phyloP scores from a whole-genome alignment of 2,329 filamentous ascomycete genomes.

The Exserohilum turcica region DNA sequence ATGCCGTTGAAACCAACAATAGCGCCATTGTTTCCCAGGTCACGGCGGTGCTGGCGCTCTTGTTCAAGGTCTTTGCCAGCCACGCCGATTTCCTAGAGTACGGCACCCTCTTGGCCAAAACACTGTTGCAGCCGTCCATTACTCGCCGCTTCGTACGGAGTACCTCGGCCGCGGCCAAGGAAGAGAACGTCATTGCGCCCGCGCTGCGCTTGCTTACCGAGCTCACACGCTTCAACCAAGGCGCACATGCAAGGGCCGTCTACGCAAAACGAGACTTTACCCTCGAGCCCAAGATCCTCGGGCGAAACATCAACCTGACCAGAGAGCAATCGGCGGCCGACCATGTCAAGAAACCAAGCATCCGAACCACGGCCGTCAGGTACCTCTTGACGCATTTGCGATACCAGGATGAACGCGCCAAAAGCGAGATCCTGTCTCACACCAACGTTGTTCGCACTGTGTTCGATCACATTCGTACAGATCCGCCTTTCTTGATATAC shows the following conservation, averaged over 20 bases:
- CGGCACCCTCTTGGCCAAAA: conserved; percentile 78
- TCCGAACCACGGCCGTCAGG: conserved; percentile 80
- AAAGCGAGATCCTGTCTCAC: conserved; percentile 81
- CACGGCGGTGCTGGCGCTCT: conserved; percentile 77
- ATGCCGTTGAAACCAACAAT: conserved; percentile 77
- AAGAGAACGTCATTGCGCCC: conserved; percentile 87
- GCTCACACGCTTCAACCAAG: conserved; percentile 83
- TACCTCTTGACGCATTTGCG: conserved; percentile 81
- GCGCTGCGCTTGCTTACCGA: conserved; percentile 85
- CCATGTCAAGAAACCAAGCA: conserved; percentile 69
- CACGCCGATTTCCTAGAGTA: conserved; percentile 75
- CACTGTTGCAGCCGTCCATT: conserved; percentile 79
- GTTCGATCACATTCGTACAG: conserved; percentile 76
- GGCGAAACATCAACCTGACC: conserved; percentile 78
- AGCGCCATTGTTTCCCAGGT: conserved; percentile 81
- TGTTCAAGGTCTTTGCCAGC: conserved; percentile 77
- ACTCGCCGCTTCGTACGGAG: conserved; percentile 80
- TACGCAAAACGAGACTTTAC: conserved; percentile 80
- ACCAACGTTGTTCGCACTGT: conserved; percentile 70
- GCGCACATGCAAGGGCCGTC: conserved; percentile 74
- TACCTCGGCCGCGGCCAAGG: conserved; percentile 77
- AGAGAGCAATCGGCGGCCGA: conserved; percentile 63
- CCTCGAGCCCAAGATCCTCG: conserved; percentile 71
- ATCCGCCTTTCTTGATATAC: conserved; percentile 73
- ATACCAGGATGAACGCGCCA: conserved; percentile 76